A percentile compares a stretch with the other conserved stretches of the same genome.
These are phyloP conservation scores for Chlorencoelia australis DNA, from an alignment of 2,329 filamentous ascomycete genomes.

Conservation along the genomic window DNA sequence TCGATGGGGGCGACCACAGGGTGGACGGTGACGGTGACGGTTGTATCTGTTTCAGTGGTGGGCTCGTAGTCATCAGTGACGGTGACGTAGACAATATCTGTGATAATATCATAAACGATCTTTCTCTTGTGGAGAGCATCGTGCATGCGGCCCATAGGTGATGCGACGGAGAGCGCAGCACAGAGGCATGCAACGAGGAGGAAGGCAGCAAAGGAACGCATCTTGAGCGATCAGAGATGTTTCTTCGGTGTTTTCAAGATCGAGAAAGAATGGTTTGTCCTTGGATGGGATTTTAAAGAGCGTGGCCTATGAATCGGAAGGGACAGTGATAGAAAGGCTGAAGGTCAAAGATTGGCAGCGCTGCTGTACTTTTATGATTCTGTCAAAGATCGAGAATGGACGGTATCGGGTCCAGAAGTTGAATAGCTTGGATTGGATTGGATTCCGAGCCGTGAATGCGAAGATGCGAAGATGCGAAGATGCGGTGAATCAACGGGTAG, in stretches of 20 bases:
- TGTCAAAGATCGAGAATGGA: conserved; percentile 17
- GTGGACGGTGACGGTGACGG: conserved; percentile 9
- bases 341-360: conserved; percentile 19
- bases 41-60: conserved; percentile 1
- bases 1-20: neutral
- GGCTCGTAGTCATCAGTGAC: conserved; percentile 26
- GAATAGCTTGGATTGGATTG: no score
- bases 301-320: no score
- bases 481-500: no score
- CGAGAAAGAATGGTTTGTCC: no score
- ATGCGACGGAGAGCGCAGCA: conserved; percentile 28
- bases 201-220: conserved; percentile 32
- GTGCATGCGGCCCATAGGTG: conserved; percentile 23
- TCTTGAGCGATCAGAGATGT: conserved; percentile 22
- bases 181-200: conserved; percentile 26
- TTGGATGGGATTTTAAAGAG: no score
- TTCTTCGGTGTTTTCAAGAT: conserved; percentile 3
- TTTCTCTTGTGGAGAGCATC: conserved; percentile 25
- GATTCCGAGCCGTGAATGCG: no score
- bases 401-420: no score
- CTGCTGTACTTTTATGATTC: conserved; percentile 24
- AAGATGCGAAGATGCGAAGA: no score
- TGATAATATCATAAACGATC: conserved; percentile 22
- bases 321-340: conserved; percentile 6
- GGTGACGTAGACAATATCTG: conserved; percentile 29